phyloP scores from a whole-genome alignment of 148 eudicot genomes.

The Nepenthes gracilis region DNA sequence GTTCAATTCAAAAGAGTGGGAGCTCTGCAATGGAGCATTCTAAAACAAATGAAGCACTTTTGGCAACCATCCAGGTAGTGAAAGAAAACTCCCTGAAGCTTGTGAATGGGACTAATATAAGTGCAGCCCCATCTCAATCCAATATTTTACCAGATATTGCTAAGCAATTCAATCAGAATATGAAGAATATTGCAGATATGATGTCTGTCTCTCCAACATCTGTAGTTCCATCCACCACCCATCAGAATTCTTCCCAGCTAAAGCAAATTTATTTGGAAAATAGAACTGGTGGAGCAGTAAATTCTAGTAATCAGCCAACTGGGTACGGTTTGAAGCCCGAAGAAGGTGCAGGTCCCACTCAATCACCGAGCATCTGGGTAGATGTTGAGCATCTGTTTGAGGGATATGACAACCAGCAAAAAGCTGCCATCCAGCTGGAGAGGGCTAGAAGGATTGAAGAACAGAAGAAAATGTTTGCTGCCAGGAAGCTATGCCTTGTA shows the following conservation, averaged over 20 bases:
- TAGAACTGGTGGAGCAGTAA: conserved; percentile 16
- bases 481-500: conserved; percentile 81
- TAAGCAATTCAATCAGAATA: conserved; percentile 47
- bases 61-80: conserved; percentile 19
- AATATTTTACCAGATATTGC: conserved; percentile 57
- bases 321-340: conserved; percentile 35
- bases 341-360: conserved; percentile 34
- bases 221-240: conserved; percentile 15
- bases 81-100: conserved; percentile 28
- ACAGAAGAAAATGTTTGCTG: conserved; percentile 86
- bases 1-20: conserved; percentile 21
- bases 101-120: conserved; percentile 32
- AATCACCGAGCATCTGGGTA: conserved; percentile 55
- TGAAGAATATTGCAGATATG: conserved; percentile 69
- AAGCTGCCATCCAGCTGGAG: conserved; percentile 82
- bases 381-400: conserved; percentile 86
- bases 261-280: conserved; percentile 21
- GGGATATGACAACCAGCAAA: conserved; percentile 78
- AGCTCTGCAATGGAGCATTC: conserved; percentile 32
- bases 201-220: conserved; percentile 46
- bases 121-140: conserved; percentile 18
- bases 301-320: conserved; percentile 18
- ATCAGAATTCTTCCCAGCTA: conserved; percentile 32
- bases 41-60: conserved; percentile 19
- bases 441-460: conserved; percentile 83